Conservation (phyloP, 495 filamentous ascomycete genomes). For the Apodospora peruviana region DNA sequence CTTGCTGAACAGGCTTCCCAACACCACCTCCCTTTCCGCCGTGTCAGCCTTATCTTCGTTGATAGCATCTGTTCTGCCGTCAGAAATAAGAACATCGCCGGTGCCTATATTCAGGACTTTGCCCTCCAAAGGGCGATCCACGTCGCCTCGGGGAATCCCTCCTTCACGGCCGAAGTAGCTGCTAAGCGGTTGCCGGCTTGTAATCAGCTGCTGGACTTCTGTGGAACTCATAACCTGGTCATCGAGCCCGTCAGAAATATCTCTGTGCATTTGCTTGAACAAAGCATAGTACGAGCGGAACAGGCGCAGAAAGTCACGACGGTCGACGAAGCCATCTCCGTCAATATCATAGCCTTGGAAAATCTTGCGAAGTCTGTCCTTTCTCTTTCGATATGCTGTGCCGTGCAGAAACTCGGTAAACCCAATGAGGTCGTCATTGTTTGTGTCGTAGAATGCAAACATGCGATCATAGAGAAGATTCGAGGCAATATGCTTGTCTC, state of each 20-base stretch:
- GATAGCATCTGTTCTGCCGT: constrained; percentile 36
- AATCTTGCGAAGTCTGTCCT: constrained; percentile 65
- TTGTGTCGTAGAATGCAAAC: constrained; percentile 93
- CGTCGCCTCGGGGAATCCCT: constrained; percentile 54
- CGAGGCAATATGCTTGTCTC: constrained; percentile 67
- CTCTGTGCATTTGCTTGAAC: constrained; percentile 75
- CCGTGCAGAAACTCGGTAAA: constrained; percentile 88
- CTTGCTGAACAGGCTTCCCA: constrained; percentile 33
- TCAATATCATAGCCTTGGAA: constrained; percentile 92
- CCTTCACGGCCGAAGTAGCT: constrained; percentile 59
- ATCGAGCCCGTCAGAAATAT: constrained; percentile 76
- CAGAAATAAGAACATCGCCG: constrained; percentile 58
- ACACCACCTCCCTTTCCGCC: constrained; percentile 33
- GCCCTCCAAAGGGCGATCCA: constrained; percentile 54
- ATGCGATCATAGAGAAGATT: constrained; percentile 92
- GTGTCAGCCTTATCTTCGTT: constrained; percentile 38
- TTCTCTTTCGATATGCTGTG: constrained; percentile 74
- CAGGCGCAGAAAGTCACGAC: constrained; percentile 86
- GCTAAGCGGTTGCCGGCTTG: constrained; percentile 74
- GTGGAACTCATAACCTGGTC: constrained; percentile 69
- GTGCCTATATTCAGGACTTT: constrained; percentile 49
- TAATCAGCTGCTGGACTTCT: constrained; percentile 67
- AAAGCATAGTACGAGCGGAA: constrained; percentile 87
- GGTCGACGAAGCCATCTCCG: constrained; percentile 77
- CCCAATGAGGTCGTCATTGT: constrained; percentile 83